Evolutionary conservation across 148 eudicot genomes (phyloP), one percentile per base, ranked within the genome.

Genomic region (Rhododendron ferrugineum): DNA sequence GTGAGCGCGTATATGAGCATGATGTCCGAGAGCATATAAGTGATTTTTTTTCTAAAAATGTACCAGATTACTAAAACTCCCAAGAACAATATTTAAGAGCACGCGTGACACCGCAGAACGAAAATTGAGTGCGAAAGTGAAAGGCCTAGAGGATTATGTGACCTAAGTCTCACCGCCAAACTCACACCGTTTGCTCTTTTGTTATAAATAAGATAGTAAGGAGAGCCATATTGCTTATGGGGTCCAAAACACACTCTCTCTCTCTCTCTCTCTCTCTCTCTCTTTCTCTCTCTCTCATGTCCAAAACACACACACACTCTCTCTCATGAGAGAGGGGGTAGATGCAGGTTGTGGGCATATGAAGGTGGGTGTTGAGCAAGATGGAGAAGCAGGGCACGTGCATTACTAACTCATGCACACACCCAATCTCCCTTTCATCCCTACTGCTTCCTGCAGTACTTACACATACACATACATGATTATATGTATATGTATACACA

Each of bases 351-450:
- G 78, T 13, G 9, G 86, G 75, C 32, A 75, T 23, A 18, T 37
- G 78, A 92, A 85, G 96, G 88, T 84, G 86, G 92, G 94, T 87
- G 93, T 56, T 85, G 96, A 93, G 93, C 98, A 92, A 92, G 98
- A 95, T 94, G 98, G 98, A 94, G 98, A 95, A 95, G 98, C 98
- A 95, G 98, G 97, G 98, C 96, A 95, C 98, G 98, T 95, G 98
- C 98, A 92, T 91, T 93, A 89, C 96, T 90, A 92, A 93, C 96
- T 91, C 93, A 26, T 92, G 86, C 90, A 85, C 30, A 62, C 79
- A 14, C 44, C 15, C 66, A 49, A 10, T 18, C 18, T 32, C 23
- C 36, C 77, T 72, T 72, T 72, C 6, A 72, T 44, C 56, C 18
- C 56, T 40, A 6, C 42, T 26, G 1, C 30, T 23, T 0, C 58